These are phyloP conservation scores for Mycena rebaudengoi DNA, from an alignment of 768 basidiomycete genomes.

Conservation along the genomic window DNA sequence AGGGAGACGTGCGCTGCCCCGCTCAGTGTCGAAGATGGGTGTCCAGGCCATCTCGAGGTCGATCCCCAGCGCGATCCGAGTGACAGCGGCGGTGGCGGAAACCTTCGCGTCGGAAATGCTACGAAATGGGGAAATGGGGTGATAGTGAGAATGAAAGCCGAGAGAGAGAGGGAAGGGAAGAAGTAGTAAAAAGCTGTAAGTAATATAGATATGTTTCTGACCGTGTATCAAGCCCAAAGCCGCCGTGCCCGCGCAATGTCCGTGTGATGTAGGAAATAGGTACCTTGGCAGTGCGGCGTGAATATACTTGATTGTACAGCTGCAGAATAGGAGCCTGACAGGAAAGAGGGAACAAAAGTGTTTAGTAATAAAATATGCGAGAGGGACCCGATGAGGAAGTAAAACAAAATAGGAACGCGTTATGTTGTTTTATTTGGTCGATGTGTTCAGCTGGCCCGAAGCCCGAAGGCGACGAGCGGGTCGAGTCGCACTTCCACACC, in stretches of 20 bases:
- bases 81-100: neutral
- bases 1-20: neutral
- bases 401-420: neutral
- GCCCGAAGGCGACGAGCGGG: neutral
- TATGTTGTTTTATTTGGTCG: neutral
- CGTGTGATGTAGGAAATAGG: too few relatives aligned
- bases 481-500: neutral
- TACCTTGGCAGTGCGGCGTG: neutral
- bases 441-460: neutral
- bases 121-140: neutral
- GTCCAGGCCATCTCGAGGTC: neutral
- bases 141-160: too few relatives aligned
- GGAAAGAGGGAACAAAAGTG: neutral
- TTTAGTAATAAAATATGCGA: neutral
- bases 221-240: neutral
- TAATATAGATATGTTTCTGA: neutral
- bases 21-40: neutral
- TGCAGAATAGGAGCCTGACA: neutral
- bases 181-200: neutral
- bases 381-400: neutral
- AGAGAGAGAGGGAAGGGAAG: neutral
- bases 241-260: too few relatives aligned
- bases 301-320: neutral
- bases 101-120: neutral
- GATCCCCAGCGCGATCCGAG: neutral